Evolutionary conservation across 2,329 filamentous ascomycete genomes (phyloP).

Genomic region (Stylonectria norvegica): DNA sequence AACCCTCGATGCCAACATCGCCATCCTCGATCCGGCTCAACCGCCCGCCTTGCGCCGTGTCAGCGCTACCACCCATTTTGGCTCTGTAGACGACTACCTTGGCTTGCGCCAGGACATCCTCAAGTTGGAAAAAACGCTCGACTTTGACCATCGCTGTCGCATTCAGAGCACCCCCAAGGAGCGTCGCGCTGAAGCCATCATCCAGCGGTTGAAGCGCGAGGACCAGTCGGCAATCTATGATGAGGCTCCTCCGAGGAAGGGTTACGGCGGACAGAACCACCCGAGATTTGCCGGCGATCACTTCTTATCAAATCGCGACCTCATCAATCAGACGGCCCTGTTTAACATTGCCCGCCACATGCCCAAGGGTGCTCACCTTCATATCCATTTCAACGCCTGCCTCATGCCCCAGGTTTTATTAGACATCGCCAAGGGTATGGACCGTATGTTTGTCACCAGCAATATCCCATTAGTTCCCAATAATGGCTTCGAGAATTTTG

Average conservation of each 20-base stretch:
- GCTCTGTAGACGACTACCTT: constrained; percentile 29
- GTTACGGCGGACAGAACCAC: constrained; percentile 44
- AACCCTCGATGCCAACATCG: constrained; percentile 26
- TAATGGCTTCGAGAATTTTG: constrained; percentile 42
- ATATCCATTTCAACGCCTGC: constrained; percentile 77
- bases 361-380: constrained; percentile 71
- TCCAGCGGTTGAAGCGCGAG: constrained; percentile 35
- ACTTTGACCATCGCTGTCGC: constrained; percentile 40
- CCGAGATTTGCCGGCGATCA: constrained; percentile 50
- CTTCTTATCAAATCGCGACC: constrained; percentile 53
- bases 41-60: background rate
- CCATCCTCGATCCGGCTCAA: constrained; percentile 4
- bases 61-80: constrained; percentile 5
- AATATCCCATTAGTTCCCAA: constrained; percentile 41
- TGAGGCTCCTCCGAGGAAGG: constrained; percentile 28
- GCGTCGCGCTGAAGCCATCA: constrained; percentile 35
- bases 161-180: constrained; percentile 34
- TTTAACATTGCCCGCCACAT: constrained; percentile 54
- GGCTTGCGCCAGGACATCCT: constrained; percentile 29
- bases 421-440: constrained; percentile 49
- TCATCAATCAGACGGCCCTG: constrained; percentile 55
- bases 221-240: constrained; percentile 39
- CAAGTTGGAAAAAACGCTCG: constrained; percentile 33
- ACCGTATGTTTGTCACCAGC: constrained; percentile 68
- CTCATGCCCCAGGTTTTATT: constrained; percentile 60